Evolutionary conservation across 202 grass and related monocot genomes (phyloP), one percentile per base, ranked within the genome.

Genomic region (Musa balbisiana): DNA sequence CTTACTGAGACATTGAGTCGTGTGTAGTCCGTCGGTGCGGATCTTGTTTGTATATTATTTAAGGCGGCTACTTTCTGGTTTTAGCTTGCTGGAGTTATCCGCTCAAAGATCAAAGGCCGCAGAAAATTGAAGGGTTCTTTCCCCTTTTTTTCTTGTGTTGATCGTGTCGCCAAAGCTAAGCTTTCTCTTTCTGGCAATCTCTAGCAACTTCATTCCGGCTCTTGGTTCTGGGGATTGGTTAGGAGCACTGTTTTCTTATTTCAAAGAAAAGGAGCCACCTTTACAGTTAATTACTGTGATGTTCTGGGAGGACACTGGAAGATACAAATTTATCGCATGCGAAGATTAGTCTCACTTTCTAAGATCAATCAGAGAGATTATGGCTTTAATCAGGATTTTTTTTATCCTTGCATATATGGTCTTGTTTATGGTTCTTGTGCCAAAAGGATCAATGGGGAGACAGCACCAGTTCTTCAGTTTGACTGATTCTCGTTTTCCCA

Each of bases 401-500:
- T 12, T 51, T 17, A 3, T 51, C 51, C 43, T 22, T 51, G 67
- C 2, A n/a, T 70, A 19, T 51, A 52, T 43, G 33, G 9, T 70
- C 10, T 70, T 70, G 17, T 70, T 51, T 70, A 49, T 70, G 43
- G 67, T 51, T 70, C 9, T 51, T 11, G 67, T 70, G 33, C 67
- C 67, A 11, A 4, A 51, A 21, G 0, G 33, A 17, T 51, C 67
- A 51, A 11, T 11, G 49, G 67, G 67, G 43, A 70, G 67, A 51
- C 67, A 70, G 2, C 16, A 14, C 6, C 67, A 70, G 67, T 51
- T 70, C 17, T 70, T 70, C 20, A 51, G 8, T 70, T 52, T 51
- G 43, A 9, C 33, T 50, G 17, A 52, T 70, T 70, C 33, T 43
- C 33, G 33, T 4, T 43, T 43, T 43, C 33, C 33, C 33, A 5